These are phyloP conservation scores for Globisporangium cederbergense DNA, from an alignment of 352 stramenopile species.

Conservation along the genomic window DNA sequence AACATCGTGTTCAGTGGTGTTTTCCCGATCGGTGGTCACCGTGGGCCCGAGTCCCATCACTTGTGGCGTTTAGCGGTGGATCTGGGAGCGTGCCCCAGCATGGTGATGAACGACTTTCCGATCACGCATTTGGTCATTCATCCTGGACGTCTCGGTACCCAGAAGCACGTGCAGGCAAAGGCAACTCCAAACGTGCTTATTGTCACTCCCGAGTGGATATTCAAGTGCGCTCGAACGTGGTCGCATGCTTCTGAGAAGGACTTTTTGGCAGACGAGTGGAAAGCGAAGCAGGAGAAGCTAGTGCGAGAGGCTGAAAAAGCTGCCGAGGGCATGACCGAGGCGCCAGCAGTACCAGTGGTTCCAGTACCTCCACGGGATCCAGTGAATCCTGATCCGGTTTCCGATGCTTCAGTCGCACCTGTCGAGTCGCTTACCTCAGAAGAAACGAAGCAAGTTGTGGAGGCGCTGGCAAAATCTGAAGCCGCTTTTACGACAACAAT, in stretches of 20 bases:
- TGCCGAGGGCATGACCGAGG: slow-evolving; percentile 15
- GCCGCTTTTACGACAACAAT: neutral
- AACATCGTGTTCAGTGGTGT: slow-evolving; percentile 82
- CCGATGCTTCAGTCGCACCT: neutral
- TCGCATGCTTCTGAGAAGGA: slow-evolving; percentile 50
- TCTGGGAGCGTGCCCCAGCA: slow-evolving; percentile 63
- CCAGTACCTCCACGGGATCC: neutral
- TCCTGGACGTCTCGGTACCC: slow-evolving; percentile 68
- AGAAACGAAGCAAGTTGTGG: neutral
- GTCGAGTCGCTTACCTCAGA: neutral
- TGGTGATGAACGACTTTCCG: slow-evolving; percentile 67
- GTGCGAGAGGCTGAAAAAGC: slow-evolving; percentile 17
- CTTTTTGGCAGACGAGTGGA: slow-evolving; percentile 68
- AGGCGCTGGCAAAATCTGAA: neutral
- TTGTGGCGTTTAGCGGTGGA: slow-evolving; percentile 74
- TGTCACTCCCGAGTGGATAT: slow-evolving; percentile 77
- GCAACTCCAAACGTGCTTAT: slow-evolving; percentile 54
- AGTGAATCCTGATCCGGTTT: neutral
- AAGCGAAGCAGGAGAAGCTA: slow-evolving; percentile 30
- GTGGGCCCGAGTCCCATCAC: slow-evolving; percentile 63
- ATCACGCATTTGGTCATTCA: slow-evolving; percentile 86
- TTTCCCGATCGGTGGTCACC: slow-evolving; percentile 55
- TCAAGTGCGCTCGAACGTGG: slow-evolving; percentile 77
- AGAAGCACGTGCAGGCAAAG: slow-evolving; percentile 79
- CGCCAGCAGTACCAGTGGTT: neutral